A percentile compares a stretch with the other conserved stretches of the same genome.
These are phyloP conservation scores for Erythrobasidium hasegawianum DNA, from an alignment of 1,284 basidiomycete species.

Conservation along the genomic window DNA sequence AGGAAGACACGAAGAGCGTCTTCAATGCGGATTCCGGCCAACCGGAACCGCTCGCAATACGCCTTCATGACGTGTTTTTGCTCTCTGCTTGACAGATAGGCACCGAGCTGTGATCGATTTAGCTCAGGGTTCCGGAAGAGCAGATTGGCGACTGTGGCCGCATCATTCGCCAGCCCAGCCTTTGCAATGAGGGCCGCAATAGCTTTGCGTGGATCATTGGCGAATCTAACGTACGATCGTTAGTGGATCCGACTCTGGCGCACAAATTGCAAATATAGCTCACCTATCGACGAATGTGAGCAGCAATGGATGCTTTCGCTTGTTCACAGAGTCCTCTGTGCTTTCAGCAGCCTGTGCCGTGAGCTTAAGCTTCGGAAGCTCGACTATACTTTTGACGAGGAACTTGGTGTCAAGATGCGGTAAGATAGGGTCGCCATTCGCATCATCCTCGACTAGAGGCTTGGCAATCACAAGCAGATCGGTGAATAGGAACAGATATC, in stretches of 20 bases:
- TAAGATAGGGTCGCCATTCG: slow-evolving; percentile 55
- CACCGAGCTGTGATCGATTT: slow-evolving; percentile 75
- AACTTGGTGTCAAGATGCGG: slow-evolving; percentile 76
- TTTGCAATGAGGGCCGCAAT: slow-evolving; percentile 45
- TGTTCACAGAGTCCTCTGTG: slow-evolving; percentile 36
- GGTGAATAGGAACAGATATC: slow-evolving; percentile 90
- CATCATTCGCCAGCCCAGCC: slow-evolving; percentile 45
- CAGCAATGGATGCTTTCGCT: slow-evolving; percentile 43
- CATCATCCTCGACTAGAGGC: slow-evolving; percentile 54
- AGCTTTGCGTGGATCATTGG: slow-evolving; percentile 46
- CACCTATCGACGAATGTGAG: slow-evolving; percentile 43
- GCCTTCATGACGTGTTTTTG: slow-evolving; percentile 71
- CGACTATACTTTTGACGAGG: slow-evolving; percentile 79
- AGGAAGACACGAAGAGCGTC: slow-evolving; percentile 83
- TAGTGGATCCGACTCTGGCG: slow-evolving; percentile 55
- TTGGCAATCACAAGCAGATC: slow-evolving; percentile 81
- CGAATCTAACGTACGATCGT: slow-evolving; percentile 55
- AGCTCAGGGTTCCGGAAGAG: slow-evolving; percentile 81
- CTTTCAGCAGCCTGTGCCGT: slow-evolving; percentile 55
- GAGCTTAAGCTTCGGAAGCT: slow-evolving; percentile 66
- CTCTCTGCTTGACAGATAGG: slow-evolving; percentile 65
- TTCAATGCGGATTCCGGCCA: slow-evolving; percentile 77
- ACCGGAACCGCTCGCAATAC: slow-evolving; percentile 82
- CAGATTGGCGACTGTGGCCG: slow-evolving; percentile 42
- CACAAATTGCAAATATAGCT: slow-evolving; percentile 53